These are phyloP conservation scores for Coffea eugenioides DNA, from an alignment of 257 asterid genomes.

Conservation along the genomic window DNA sequence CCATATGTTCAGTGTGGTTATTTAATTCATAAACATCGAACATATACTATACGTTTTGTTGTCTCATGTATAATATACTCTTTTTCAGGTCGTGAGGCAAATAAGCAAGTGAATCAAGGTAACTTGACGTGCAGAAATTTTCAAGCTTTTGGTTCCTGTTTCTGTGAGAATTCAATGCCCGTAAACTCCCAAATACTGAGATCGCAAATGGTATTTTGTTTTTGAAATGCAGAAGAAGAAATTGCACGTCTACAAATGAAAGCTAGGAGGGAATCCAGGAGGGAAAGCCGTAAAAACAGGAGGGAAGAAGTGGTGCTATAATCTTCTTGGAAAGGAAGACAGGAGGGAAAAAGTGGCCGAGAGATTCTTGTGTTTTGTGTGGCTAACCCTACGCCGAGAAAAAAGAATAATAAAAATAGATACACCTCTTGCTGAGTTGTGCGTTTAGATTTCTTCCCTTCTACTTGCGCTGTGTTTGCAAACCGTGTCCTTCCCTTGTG, in stretches of 20 bases:
- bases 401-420: too few relatives aligned
- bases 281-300: too few relatives aligned
- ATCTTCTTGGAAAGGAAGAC: too few relatives aligned
- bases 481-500: too few relatives aligned
- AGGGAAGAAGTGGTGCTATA: too few relatives aligned
- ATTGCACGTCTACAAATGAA: conserved; percentile 53
- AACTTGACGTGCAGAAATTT: conserved; percentile 10
- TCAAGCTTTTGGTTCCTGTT: background rate
- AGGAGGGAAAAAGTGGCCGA: too few relatives aligned
- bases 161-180: background rate
- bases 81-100: conserved; percentile 65
- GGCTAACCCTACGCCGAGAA: too few relatives aligned
- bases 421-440: too few relatives aligned
- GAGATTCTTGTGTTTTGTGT: too few relatives aligned
- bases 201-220: conserved; percentile 11
- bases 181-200: conserved; percentile 5
- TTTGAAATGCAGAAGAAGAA: conserved; percentile 59
- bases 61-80: conserved; percentile 23
- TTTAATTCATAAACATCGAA: background rate
- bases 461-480: too few relatives aligned
- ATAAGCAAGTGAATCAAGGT: conserved; percentile 69
- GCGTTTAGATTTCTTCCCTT: too few relatives aligned
- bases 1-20: too few relatives aligned
- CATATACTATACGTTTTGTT: conserved; percentile 5
- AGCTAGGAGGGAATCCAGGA: conserved; percentile 60